Percentiles rank a stretch among this genome's conserved stretches.
Conservation (phyloP, 78 protist species). For the Speleostelium caveatum region DNA sequence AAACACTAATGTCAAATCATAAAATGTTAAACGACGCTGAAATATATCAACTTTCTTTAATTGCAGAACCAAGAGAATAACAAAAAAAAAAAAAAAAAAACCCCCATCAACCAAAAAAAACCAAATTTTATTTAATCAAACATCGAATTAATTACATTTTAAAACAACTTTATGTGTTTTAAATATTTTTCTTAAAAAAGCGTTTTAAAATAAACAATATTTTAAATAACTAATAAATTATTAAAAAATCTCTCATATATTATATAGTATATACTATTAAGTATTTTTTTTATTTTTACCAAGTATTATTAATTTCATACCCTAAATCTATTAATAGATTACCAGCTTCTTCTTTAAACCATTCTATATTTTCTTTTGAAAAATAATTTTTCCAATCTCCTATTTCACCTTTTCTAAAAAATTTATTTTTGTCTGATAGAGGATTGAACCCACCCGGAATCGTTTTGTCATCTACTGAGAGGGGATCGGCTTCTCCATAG, state of each 20-base stretch:
- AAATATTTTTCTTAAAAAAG: too few relatives aligned
- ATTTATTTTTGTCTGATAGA: constrained; percentile 31
- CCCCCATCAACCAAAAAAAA: background rate
- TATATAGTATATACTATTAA: too few relatives aligned
- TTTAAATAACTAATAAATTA: too few relatives aligned
- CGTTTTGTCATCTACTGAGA: constrained; percentile 38
- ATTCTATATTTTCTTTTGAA: constrained; percentile 17
- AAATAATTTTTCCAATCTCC: constrained; percentile 76
- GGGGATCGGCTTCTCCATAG: constrained; percentile 23
- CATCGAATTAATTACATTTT: too few relatives aligned
- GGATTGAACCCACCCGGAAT: constrained; percentile 58
- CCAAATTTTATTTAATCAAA: too few relatives aligned
- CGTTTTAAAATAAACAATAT: too few relatives aligned
- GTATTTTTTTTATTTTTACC: constrained; percentile 12
- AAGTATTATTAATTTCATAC: constrained; percentile 48
- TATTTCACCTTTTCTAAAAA: constrained; percentile 78
- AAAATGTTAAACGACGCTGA: constrained; percentile 41
- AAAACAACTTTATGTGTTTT: too few relatives aligned
- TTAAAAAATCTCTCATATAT: too few relatives aligned
- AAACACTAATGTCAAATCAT: background rate
- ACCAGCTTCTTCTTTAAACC: constrained; percentile 77
- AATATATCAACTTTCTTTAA: constrained; percentile 36
- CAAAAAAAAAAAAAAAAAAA: too few relatives aligned
- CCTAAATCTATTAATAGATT: constrained; percentile 42
- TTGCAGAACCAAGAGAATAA: constrained; percentile 77